Evolutionary conservation across 208 protist species (phyloP).

Genomic region (Leptomonas pyrrhocoris): DNA sequence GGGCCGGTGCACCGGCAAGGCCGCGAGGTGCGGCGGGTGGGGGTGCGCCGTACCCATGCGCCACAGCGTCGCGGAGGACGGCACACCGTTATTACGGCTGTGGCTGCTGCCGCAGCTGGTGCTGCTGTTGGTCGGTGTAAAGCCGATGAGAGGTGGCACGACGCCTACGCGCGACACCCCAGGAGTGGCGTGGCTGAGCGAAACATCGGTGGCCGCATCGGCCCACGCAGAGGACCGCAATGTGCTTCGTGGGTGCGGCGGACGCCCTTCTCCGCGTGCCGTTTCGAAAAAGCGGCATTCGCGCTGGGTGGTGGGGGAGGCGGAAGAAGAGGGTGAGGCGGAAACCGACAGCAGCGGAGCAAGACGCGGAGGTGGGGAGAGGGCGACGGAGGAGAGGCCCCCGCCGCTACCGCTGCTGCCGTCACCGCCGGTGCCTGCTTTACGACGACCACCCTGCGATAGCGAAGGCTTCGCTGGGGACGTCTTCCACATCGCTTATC

Average conservation of each 20-base stretch:
- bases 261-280: background rate
- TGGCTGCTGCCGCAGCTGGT: background rate
- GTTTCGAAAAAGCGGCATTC: background rate
- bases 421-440: background rate
- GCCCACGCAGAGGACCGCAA: background rate
- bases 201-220: background rate
- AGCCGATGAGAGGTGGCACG: background rate
- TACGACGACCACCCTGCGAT: background rate
- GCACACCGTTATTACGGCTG: background rate
- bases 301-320: background rate
- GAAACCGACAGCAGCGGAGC: background rate
- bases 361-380: background rate
- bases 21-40: background rate
- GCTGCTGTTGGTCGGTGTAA: background rate
- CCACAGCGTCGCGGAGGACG: conserved; percentile 2
- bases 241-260: background rate
- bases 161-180: background rate
- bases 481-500: conserved; percentile 1
- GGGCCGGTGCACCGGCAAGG: background rate
- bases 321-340: background rate
- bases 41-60: background rate
- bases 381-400: background rate
- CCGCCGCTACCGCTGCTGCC: background rate
- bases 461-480: conserved; percentile 1
- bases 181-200: background rate